A percentile compares a stretch with the other conserved stretches of the same genome.
Conservation (phyloP, 2,329 filamentous ascomycete species). For the Talaromyces sp. region DNA sequence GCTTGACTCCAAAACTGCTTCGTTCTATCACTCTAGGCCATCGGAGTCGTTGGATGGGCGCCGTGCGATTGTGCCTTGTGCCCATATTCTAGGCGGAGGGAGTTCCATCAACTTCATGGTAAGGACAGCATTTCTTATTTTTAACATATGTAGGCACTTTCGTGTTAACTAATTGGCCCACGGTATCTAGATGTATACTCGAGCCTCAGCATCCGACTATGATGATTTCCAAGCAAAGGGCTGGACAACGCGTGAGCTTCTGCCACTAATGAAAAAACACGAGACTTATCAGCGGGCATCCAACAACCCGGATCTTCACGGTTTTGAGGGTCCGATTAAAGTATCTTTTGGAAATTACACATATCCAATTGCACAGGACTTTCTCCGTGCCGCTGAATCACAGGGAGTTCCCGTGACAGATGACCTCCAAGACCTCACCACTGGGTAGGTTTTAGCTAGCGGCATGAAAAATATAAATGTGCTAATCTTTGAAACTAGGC, state of each 20-base stretch:
- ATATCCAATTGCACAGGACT: constrained; percentile 78
- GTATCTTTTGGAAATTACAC: constrained; percentile 77
- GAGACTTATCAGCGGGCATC: constrained; percentile 69
- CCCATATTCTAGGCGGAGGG: constrained; percentile 67
- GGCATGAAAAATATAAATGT: no score
- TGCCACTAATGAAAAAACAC: constrained; percentile 75
- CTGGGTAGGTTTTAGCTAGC: constrained; percentile 24
- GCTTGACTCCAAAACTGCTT: constrained; percentile 73
- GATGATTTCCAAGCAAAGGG: constrained; percentile 76
- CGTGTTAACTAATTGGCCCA: constrained; percentile 5
- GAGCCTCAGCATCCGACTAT: constrained; percentile 67
- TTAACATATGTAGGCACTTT: no score
- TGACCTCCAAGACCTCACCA: constrained; percentile 66
- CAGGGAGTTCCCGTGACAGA: constrained; percentile 72
- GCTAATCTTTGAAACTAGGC: constrained; percentile 22
- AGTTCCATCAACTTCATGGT: constrained; percentile 77
- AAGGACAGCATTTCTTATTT: constrained; percentile 9
- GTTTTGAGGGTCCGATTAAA: constrained; percentile 76
- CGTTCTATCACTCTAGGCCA: constrained; percentile 73
- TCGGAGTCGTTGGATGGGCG: constrained; percentile 68
- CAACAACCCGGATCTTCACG: constrained; percentile 62
- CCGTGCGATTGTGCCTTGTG: constrained; percentile 69
- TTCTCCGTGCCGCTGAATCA: constrained; percentile 66
- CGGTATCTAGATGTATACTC: constrained; percentile 60
- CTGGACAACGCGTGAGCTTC: constrained; percentile 71